Percentiles rank a stretch among this genome's conserved stretches.
phyloP scores from a whole-genome alignment of 805 yeast genomes.

The Kuraishia piskuri region DNA sequence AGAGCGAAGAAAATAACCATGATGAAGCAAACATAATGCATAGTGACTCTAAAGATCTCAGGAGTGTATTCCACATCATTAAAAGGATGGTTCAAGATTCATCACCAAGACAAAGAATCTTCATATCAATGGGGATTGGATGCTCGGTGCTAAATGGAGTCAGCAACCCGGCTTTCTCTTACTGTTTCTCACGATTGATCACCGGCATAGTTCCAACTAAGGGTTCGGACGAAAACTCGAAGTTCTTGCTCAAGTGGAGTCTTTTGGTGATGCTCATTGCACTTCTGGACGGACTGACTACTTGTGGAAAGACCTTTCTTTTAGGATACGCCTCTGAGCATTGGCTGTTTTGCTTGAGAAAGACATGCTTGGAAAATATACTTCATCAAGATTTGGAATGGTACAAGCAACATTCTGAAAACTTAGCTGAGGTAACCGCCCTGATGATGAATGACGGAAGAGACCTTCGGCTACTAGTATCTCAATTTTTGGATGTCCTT shows the following conservation, averaged over 20 bases:
- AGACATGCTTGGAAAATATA: conserved; percentile 36
- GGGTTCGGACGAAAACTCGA: conserved; percentile 20
- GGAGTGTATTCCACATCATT: background rate
- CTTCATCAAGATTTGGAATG: conserved; percentile 44
- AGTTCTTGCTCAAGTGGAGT: conserved; percentile 55
- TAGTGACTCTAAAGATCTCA: background rate
- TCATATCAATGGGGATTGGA: conserved; percentile 40
- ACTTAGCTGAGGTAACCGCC: conserved; percentile 50
- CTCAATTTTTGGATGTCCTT: conserved; percentile 50
- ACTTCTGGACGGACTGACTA: conserved; percentile 46
- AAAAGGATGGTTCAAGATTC: background rate
- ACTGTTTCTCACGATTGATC: conserved; percentile 61
- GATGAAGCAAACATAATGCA: conserved; percentile 13
- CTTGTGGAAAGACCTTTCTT: conserved; percentile 40
- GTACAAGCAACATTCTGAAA: conserved; percentile 31
- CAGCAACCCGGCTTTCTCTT: conserved; percentile 72
- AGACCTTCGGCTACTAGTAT: conserved; percentile 58
- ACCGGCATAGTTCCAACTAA: conserved; percentile 48
- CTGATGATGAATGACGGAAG: conserved; percentile 75
- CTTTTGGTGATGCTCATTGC: conserved; percentile 56
- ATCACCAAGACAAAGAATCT: conserved; percentile 10
- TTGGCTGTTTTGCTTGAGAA: conserved; percentile 55
- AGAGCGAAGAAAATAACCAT: conserved; percentile 6
- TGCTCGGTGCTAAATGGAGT: conserved; percentile 51
- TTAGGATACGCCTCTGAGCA: conserved; percentile 55